Conservation (phyloP, 2,329 filamentous ascomycete species). For the Apiospora marii region DNA sequence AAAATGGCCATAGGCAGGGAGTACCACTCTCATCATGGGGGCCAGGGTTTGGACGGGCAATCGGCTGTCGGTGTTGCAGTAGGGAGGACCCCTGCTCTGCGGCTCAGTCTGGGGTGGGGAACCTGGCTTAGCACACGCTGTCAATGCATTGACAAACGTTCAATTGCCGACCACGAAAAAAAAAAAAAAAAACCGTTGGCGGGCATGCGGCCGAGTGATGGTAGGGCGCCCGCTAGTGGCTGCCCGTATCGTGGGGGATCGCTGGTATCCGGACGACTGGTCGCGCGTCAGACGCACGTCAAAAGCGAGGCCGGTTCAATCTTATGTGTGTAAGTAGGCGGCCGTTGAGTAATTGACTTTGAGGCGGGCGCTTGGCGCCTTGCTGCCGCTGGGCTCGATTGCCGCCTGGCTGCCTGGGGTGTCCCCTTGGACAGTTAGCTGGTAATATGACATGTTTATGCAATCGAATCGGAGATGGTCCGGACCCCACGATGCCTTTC, state of each 20-base stretch:
- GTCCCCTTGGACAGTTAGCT: too few species aligned
- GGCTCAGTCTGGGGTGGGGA: neutral
- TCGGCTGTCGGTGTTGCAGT: neutral
- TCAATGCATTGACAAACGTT: neutral
- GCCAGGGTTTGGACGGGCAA: neutral
- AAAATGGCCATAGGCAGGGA: neutral
- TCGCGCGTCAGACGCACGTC: neutral
- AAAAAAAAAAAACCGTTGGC: neutral
- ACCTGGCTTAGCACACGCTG: neutral
- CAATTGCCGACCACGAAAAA: neutral
- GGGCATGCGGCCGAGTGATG: neutral
- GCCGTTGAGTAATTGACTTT: neutral
- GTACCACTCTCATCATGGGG: neutral
- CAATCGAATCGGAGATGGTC: neutral
- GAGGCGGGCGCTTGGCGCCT: neutral
- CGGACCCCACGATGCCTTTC: neutral
- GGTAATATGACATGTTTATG: neutral
- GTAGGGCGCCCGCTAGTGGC: neutral
- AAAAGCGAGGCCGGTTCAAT: neutral
- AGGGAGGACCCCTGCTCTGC: neutral
- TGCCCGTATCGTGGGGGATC: neutral
- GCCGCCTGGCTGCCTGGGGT: too few species aligned
- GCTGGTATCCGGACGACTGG: neutral
- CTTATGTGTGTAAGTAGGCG: neutral
- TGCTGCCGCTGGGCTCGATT: neutral